phyloP scores from a whole-genome alignment of 73 alveolate genomes.

The Urostyla sp. region DNA sequence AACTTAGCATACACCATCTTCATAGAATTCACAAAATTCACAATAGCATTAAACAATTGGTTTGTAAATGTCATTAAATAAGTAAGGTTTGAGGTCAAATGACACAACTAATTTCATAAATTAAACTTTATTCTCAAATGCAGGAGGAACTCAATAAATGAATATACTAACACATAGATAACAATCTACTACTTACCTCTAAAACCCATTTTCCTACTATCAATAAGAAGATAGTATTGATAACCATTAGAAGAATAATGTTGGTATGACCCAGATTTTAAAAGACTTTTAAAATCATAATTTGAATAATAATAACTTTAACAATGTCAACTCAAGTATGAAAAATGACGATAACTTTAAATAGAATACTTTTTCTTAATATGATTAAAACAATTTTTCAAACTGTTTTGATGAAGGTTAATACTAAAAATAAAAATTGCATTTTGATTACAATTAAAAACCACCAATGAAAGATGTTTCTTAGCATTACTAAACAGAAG shows the following conservation, averaged over 20 bases:
- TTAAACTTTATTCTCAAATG: slow-evolving; percentile 14
- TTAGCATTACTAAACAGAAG: too few species aligned
- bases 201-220: slow-evolving; percentile 32
- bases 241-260: not conserved
- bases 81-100: not conserved
- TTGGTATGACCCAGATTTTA: not conserved
- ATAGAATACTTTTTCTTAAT: too few species aligned
- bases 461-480: too few species aligned
- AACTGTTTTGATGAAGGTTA: too few species aligned
- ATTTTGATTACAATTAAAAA: too few species aligned
- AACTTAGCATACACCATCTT: not conserved
- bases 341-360: too few species aligned
- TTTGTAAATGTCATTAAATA: not conserved
- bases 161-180: not conserved
- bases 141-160: not conserved
- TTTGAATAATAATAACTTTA: too few species aligned
- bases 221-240: slow-evolving; percentile 13
- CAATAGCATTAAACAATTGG: not conserved
- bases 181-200: slow-evolving; percentile 5
- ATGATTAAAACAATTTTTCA: too few species aligned
- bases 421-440: too few species aligned
- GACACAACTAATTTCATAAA: slow-evolving; percentile 16
- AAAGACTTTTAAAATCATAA: too few species aligned
- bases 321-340: too few species aligned
- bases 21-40: not conserved